These are phyloP conservation scores for Mortierella antarctica DNA, from an alignment of 192 early-diverging fungal genomes.

Conservation along the genomic window DNA sequence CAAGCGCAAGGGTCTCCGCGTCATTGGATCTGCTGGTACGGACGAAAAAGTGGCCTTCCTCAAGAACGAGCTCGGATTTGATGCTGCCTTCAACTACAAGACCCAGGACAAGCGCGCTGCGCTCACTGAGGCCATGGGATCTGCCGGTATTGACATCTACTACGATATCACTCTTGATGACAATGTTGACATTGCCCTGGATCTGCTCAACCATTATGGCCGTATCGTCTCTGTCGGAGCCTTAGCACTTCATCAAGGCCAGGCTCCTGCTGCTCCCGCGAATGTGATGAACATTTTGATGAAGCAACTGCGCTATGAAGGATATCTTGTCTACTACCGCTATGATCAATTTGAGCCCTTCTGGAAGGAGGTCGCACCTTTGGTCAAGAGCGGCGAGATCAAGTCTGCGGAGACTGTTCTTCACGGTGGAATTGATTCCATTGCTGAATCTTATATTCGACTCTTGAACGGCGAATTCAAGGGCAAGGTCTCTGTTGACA, in stretches of 20 bases:
- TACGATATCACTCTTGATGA: constrained; percentile 81
- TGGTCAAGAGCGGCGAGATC: constrained; percentile 17
- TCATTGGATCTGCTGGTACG: constrained; percentile 85
- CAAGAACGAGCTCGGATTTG: constrained; percentile 73
- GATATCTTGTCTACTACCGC: constrained; percentile 8
- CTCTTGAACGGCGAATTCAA: background rate
- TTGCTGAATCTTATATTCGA: constrained; percentile 10
- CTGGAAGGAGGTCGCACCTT: constrained; percentile 2
- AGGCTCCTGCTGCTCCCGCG: background rate
- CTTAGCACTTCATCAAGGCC: background rate
- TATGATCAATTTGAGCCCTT: background rate
- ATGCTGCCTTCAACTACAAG: constrained; percentile 96
- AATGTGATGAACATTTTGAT: constrained; percentile 15
- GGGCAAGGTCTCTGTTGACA: constrained; percentile 18
- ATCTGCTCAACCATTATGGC: constrained; percentile 8
- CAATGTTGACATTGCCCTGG: constrained; percentile 8
- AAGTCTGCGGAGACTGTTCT: constrained; percentile 18
- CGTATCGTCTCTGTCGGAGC: constrained; percentile 11
- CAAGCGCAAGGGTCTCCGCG: constrained; percentile 78
- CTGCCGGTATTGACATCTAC: constrained; percentile 76
- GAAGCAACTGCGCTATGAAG: constrained; percentile 16
- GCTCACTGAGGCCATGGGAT: background rate
- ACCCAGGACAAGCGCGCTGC: constrained; percentile 20
- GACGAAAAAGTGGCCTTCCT: constrained; percentile 86
- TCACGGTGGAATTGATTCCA: background rate